These are phyloP conservation scores for Teratosphaeria viscida DNA, from an alignment of 2,329 filamentous ascomycete genomes.

Conservation along the genomic window DNA sequence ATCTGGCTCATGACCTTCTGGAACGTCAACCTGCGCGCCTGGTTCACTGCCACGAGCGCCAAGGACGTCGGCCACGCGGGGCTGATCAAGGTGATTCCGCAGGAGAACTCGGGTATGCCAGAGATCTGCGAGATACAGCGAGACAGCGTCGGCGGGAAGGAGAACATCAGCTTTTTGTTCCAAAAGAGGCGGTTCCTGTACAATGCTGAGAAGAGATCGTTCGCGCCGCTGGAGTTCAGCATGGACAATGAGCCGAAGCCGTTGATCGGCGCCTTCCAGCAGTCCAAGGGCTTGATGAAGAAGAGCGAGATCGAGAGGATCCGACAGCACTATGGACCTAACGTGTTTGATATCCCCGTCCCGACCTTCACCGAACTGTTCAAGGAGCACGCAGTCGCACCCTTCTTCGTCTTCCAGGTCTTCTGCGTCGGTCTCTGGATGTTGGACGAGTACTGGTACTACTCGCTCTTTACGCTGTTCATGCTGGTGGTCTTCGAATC, in stretches of 20 bases:
- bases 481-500: slow-evolving; percentile 98
- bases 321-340: slow-evolving; percentile 87
- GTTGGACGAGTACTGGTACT: slow-evolving; percentile 99
- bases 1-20: slow-evolving; percentile 95
- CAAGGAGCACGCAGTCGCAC: slow-evolving; percentile 95
- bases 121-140: slow-evolving; percentile 77
- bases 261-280: slow-evolving; percentile 65
- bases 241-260: slow-evolving; percentile 83
- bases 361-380: slow-evolving; percentile 93
- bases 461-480: slow-evolving; percentile 95
- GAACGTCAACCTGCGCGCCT: slow-evolving; percentile 77
- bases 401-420: slow-evolving; percentile 98
- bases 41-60: slow-evolving; percentile 69
- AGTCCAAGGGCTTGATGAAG: slow-evolving; percentile 62
- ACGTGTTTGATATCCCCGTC: slow-evolving; percentile 95
- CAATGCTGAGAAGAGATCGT: slow-evolving; percentile 58
- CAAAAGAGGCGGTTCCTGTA: slow-evolving; percentile 96
- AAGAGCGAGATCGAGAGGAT: slow-evolving; percentile 67
- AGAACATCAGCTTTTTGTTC: slow-evolving; percentile 81
- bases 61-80: slow-evolving; percentile 61
- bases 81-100: slow-evolving; percentile 85
- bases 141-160: slow-evolving; percentile 65
- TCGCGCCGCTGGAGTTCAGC: slow-evolving; percentile 70
- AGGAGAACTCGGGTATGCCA: slow-evolving; percentile 76
- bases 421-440: slow-evolving; percentile 99